These are phyloP conservation scores for Heliamphora pulchella DNA, from an alignment of 179 eudicot species.

Conservation along the genomic window DNA sequence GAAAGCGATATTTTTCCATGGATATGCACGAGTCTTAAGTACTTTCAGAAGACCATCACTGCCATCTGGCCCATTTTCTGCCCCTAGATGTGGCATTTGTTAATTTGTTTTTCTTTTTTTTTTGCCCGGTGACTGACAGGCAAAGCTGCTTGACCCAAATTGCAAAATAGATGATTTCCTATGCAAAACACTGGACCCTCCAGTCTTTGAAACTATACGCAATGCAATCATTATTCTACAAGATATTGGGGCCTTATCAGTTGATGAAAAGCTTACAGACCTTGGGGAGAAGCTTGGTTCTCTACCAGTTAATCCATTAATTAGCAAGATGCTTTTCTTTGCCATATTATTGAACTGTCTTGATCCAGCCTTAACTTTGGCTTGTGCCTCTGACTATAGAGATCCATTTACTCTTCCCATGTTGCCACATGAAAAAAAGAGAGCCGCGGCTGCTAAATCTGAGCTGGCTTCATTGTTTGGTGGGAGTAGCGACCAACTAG, in stretches of 20 bases:
- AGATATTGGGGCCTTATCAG: constrained; percentile 85
- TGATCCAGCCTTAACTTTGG: constrained; percentile 93
- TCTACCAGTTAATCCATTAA: constrained; percentile 83
- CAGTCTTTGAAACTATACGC: constrained; percentile 61
- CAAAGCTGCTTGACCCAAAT: constrained; percentile 71
- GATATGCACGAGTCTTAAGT: neutral
- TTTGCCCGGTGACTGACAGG: constrained; percentile 36
- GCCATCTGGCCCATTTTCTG: neutral
- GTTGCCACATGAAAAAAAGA: constrained; percentile 63
- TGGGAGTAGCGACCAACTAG: constrained; percentile 85
- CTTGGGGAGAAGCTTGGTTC: constrained; percentile 72
- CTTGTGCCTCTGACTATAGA: constrained; percentile 76
- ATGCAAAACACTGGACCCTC: constrained; percentile 82
- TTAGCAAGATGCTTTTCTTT: constrained; percentile 85
- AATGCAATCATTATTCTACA: constrained; percentile 75
- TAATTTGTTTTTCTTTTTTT: neutral
- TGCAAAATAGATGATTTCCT: constrained; percentile 68
- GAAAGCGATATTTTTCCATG: neutral
- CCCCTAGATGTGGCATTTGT: neutral
- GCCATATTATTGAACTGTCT: constrained; percentile 77
- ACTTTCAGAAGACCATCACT: neutral
- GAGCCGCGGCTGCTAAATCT: constrained; percentile 60
- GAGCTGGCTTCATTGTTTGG: constrained; percentile 78
- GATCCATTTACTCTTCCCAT: constrained; percentile 82
- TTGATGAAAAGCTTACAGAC: constrained; percentile 67